These are phyloP conservation scores for Avena insularis DNA, from an alignment of 176 grass and related monocot species.

Conservation along the genomic window DNA sequence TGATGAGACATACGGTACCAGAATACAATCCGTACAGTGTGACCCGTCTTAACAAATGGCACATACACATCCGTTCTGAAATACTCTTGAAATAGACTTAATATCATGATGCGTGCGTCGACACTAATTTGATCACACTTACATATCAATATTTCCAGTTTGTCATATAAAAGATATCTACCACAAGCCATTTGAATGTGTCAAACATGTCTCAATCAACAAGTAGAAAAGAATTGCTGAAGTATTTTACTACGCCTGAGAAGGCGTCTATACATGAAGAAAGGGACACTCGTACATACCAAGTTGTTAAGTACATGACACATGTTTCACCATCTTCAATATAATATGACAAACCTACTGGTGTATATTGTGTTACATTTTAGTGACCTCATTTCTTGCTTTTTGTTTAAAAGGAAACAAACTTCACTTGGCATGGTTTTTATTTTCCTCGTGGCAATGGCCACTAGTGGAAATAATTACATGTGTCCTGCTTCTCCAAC, in stretches of 20 bases:
- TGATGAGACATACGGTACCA: too few relatives aligned
- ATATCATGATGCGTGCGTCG: background rate
- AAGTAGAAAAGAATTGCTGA: background rate
- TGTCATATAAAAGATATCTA: background rate
- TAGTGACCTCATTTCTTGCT: background rate
- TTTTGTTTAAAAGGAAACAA: background rate
- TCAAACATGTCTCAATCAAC: background rate
- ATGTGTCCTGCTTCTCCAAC: too few relatives aligned
- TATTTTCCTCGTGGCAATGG: background rate
- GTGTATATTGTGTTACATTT: background rate
- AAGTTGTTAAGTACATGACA: conserved; percentile 24
- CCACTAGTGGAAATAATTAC: too few relatives aligned
- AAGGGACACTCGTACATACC: background rate
- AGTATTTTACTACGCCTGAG: background rate
- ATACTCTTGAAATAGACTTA: background rate
- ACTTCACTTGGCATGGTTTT: background rate
- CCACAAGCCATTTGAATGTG: background rate
- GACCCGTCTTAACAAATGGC: too few relatives aligned
- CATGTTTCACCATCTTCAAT: conserved; percentile 2
- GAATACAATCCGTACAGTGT: too few relatives aligned
- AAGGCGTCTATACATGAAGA: background rate
- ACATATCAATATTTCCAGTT: background rate
- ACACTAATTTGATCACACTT: background rate
- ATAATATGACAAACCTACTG: background rate
- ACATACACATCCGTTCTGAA: background rate